Conservation (phyloP, 2,329 filamentous ascomycete genomes). For the Byssothecium circinans region DNA sequence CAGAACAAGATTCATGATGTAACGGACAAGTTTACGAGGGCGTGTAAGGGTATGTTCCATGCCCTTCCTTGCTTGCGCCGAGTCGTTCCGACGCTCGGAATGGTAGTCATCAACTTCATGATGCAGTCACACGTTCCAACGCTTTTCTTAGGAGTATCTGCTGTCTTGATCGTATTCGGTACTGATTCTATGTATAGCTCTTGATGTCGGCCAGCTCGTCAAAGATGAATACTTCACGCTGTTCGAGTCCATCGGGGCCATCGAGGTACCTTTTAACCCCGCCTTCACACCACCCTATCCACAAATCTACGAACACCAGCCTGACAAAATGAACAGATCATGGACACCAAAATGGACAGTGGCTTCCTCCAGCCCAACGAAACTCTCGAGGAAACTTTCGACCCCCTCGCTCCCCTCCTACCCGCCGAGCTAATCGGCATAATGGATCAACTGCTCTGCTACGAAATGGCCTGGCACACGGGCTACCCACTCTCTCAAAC, state of each 20-base stretch:
- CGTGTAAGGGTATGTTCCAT: slow-evolving; percentile 51
- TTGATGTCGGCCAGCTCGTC: slow-evolving; percentile 78
- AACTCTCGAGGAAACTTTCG: slow-evolving; percentile 80
- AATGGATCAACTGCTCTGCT: slow-evolving; percentile 87
- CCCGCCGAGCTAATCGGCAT: slow-evolving; percentile 86
- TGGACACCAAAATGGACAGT: slow-evolving; percentile 99
- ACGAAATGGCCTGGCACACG: slow-evolving; percentile 97
- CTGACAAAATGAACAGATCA: slow-evolving; percentile 66
- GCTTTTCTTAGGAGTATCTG: too few species aligned
- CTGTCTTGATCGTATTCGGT: too few species aligned
- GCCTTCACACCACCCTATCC: background rate
- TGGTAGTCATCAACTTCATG: background rate
- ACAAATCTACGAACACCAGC: background rate
- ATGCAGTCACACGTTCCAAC: background rate
- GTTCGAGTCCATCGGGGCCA: slow-evolving; percentile 87
- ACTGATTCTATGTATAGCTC: slow-evolving; percentile 63
- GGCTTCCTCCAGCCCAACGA: slow-evolving; percentile 79
- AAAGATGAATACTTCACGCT: slow-evolving; percentile 95
- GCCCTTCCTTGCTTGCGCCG: background rate
- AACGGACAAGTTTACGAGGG: slow-evolving; percentile 57
- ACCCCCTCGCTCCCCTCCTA: slow-evolving; percentile 67
- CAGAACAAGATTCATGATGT: slow-evolving; percentile 54
- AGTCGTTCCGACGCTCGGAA: slow-evolving; percentile 5
- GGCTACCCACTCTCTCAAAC: slow-evolving; percentile 97
- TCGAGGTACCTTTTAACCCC: slow-evolving; percentile 57